Evolutionary conservation across 306 rosid species (phyloP).

Genomic region (Dryas octopetala): DNA sequence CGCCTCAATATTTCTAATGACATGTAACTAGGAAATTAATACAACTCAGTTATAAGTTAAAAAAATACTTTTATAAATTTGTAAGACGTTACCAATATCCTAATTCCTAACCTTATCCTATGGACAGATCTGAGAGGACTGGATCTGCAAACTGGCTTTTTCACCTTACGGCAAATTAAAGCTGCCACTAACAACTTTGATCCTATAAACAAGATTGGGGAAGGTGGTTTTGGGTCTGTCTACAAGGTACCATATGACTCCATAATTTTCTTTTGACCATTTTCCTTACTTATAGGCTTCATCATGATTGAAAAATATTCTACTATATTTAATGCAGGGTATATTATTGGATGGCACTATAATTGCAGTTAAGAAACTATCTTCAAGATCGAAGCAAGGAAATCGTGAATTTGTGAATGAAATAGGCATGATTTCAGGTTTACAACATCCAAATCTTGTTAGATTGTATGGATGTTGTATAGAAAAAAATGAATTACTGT

Average conservation of each 20-base stretch:
- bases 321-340: conserved; percentile 34
- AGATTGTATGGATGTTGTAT: conserved; percentile 29
- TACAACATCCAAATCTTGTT: conserved; percentile 35
- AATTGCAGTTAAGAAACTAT: conserved; percentile 60
- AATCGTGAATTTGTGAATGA: conserved; percentile 60
- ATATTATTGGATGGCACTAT: conserved; percentile 48
- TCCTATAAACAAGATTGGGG: too few species aligned
- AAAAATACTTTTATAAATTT: not conserved
- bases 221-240: too few species aligned
- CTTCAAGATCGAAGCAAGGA: conserved; percentile 57
- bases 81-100: not conserved
- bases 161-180: too few species aligned
- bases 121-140: too few species aligned
- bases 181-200: too few species aligned
- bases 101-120: not conserved
- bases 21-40: not conserved
- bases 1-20: not conserved
- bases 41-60: not conserved
- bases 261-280: too few species aligned
- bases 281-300: too few species aligned
- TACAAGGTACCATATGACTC: too few species aligned
- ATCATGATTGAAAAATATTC: too few species aligned
- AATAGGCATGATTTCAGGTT: conserved; percentile 57
- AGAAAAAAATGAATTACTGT: conserved; percentile 26
- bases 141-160: too few species aligned